These are phyloP conservation scores for Blastomyces parvus DNA, from an alignment of 2,329 filamentous ascomycete genomes.

Conservation along the genomic window DNA sequence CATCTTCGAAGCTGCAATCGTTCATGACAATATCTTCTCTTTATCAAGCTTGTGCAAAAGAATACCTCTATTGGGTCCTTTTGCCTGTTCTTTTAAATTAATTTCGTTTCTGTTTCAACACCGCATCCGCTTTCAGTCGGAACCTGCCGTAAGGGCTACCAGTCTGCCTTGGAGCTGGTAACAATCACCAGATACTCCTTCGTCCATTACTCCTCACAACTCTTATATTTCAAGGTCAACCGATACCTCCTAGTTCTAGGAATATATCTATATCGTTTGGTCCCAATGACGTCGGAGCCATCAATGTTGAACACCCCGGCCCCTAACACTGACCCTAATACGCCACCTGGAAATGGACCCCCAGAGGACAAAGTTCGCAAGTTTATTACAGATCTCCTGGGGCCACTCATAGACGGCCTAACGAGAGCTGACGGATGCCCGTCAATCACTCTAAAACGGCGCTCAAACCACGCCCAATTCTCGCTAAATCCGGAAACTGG, in stretches of 20 bases:
- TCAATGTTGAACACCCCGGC: background rate
- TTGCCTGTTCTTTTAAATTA: background rate
- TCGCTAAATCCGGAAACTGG: slow-evolving; percentile 24
- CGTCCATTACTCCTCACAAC: too few species aligned
- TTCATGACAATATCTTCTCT: background rate
- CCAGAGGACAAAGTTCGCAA: slow-evolving; percentile 19
- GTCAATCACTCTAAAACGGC: slow-evolving; percentile 21
- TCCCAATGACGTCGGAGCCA: background rate
- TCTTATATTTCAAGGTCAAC: background rate
- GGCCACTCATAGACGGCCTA: slow-evolving; percentile 21
- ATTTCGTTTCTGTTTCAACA: background rate
- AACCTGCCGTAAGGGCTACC: background rate
- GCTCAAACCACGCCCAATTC: slow-evolving; percentile 18
- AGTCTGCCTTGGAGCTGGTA: background rate
- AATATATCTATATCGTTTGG: background rate
- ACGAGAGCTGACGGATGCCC: slow-evolving; percentile 22
- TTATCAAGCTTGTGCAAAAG: background rate
- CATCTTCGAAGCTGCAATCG: background rate
- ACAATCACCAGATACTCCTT: background rate
- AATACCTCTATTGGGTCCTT: background rate
- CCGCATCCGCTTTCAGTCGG: background rate
- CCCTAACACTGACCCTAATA: background rate
- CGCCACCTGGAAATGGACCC: background rate
- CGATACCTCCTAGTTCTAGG: background rate
- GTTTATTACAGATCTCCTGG: slow-evolving; percentile 25